Evolutionary conservation across 352 stramenopile genomes (phyloP).

Genomic region (Phytophthora ramorum): DNA sequence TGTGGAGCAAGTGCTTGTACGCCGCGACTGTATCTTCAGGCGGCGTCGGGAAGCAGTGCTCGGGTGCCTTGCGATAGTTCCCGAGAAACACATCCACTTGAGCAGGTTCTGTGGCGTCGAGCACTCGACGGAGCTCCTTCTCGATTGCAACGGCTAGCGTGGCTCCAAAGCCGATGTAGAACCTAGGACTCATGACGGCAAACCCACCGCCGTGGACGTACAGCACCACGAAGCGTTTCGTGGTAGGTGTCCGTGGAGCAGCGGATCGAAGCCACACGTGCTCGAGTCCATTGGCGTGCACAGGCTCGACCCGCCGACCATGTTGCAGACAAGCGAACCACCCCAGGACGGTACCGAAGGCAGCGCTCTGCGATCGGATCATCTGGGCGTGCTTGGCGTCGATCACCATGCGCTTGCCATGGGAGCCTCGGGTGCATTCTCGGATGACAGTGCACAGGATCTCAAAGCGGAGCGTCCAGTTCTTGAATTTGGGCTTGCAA

Average conservation of each 20-base stretch:
- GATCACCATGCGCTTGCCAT: conserved; percentile 40
- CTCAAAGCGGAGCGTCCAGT: conserved; percentile 63
- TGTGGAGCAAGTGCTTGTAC: conserved; percentile 51
- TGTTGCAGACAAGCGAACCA: conserved; percentile 37
- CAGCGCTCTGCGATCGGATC: conserved; percentile 41
- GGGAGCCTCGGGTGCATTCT: conserved; percentile 29
- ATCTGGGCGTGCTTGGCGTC: conserved; percentile 38
- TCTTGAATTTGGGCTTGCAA: conserved; percentile 39
- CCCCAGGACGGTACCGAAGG: conserved; percentile 34
- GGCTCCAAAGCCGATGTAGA: conserved; percentile 46
- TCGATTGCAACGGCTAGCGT: conserved; percentile 36
- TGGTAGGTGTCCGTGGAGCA: background rate
- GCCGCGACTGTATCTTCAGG: conserved; percentile 46
- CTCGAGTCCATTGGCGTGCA: conserved; percentile 43
- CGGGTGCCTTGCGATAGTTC: conserved; percentile 59
- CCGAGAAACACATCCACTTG: conserved; percentile 51
- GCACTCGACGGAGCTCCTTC: conserved; percentile 20
- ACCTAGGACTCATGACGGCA: conserved; percentile 45
- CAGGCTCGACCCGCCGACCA: conserved; percentile 27
- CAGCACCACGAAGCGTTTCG: conserved; percentile 49
- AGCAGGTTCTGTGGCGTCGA: conserved; percentile 12
- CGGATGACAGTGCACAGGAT: conserved; percentile 33
- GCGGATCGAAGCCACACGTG: conserved; percentile 48
- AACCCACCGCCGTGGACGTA: conserved; percentile 68
- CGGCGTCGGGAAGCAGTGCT: conserved; percentile 47